Conservation (phyloP, 495 filamentous ascomycete genomes). For the Neurospora sp. region DNA sequence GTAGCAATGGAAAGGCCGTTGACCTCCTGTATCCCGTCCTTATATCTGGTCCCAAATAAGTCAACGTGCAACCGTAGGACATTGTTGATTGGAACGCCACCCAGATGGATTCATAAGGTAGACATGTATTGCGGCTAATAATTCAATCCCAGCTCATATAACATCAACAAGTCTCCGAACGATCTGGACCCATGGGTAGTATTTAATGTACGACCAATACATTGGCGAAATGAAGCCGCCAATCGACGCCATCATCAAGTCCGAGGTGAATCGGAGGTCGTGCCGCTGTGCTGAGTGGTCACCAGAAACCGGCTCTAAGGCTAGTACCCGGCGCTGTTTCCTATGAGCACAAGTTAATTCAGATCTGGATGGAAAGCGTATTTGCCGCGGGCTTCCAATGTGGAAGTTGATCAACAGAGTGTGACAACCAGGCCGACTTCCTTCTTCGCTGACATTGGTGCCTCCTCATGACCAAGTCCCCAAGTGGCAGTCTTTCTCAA, state of each 20-base stretch:
- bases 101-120: background rate
- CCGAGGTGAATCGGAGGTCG: background rate
- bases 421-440: too few relatives aligned
- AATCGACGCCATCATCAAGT: background rate
- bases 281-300: background rate
- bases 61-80: background rate
- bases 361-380: too few relatives aligned
- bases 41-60: too few relatives aligned
- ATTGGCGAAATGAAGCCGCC: background rate
- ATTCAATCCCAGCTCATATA: background rate
- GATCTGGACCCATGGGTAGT: background rate
- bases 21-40: background rate
- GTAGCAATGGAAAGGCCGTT: background rate
- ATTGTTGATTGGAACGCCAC: background rate
- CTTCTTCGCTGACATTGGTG: background rate
- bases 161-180: background rate
- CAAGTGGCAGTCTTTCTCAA: too few relatives aligned
- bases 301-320: too few relatives aligned
- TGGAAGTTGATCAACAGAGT: too few relatives aligned
- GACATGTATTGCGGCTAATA: background rate
- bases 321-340: too few relatives aligned
- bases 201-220: background rate
- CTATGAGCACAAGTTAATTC: too few relatives aligned
- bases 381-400: too few relatives aligned
- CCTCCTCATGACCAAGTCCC: too few relatives aligned